Evolutionary conservation across 345 rosid species (phyloP).

Genomic region (Hibiscus syriacus): DNA sequence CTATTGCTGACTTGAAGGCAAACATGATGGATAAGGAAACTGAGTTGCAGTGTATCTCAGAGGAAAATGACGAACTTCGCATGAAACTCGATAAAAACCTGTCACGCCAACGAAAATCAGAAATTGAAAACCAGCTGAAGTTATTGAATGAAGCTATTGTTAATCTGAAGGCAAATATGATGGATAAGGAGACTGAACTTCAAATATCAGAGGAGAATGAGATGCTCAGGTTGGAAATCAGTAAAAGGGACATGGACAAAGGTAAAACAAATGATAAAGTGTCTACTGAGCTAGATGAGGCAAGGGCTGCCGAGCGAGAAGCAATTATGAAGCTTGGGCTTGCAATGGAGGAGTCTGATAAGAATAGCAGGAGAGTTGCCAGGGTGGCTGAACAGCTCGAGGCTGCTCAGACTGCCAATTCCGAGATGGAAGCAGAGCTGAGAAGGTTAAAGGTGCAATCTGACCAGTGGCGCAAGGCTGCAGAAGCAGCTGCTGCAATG

Average conservation of each 20-base stretch:
- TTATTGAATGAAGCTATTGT: conserved; percentile 37
- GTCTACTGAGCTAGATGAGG: conserved; percentile 28
- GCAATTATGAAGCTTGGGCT: conserved; percentile 62
- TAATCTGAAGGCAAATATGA: conserved; percentile 53
- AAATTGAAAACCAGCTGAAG: conserved; percentile 41
- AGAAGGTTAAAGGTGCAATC: conserved; percentile 92
- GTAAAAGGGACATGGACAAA: conserved; percentile 40
- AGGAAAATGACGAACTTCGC: conserved; percentile 59
- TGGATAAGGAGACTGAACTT: conserved; percentile 73
- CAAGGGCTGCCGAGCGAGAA: conserved; percentile 47
- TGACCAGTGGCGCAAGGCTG: conserved; percentile 99
- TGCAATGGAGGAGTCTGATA: conserved; percentile 73
- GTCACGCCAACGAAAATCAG: conserved; percentile 21
- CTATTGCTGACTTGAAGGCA: conserved; percentile 63
- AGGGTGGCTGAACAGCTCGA: conserved; percentile 72
- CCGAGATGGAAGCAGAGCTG: conserved; percentile 65
- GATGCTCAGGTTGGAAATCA: conserved; percentile 42
- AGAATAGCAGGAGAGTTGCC: conserved; percentile 54
- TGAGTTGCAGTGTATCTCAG: conserved; percentile 60
- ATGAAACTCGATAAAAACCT: conserved; percentile 37
- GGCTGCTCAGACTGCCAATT: conserved; percentile 60
- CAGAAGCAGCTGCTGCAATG: conserved; percentile 94
- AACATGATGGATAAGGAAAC: conserved; percentile 84
- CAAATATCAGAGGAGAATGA: conserved; percentile 68
- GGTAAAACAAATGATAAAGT: conserved; percentile 23